These are phyloP conservation scores for Achlya hypogyna DNA, from an alignment of 352 stramenopile genomes.

Conservation along the genomic window DNA sequence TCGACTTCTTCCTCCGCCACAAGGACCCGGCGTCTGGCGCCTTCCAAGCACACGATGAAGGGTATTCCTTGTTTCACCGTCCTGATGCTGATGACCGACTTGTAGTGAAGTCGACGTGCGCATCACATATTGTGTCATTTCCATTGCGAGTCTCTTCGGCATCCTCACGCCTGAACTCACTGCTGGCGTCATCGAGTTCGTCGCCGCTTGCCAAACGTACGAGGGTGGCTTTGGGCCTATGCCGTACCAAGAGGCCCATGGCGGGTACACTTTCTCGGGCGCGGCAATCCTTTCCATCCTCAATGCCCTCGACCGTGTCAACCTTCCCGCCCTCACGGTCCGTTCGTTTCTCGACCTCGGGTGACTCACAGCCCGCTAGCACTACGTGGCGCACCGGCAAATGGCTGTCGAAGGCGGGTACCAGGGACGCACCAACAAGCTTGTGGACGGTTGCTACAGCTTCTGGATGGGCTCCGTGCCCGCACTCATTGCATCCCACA, in stretches of 20 bases:
- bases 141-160: conserved; percentile 88
- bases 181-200: conserved; percentile 62
- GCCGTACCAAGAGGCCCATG: conserved; percentile 93
- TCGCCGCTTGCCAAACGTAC: conserved; percentile 93
- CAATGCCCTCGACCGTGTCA: conserved; percentile 43
- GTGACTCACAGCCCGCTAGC: neutral
- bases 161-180: conserved; percentile 87
- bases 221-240: conserved; percentile 94
- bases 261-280: conserved; percentile 97
- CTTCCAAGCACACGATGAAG: conserved; percentile 97
- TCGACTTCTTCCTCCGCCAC: conserved; percentile 84
- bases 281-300: conserved; percentile 92
- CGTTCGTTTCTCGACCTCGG: conserved; percentile 13
- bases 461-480: conserved; percentile 96
- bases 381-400: conserved; percentile 85
- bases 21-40: conserved; percentile 78
- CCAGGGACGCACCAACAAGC: conserved; percentile 96
- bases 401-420: conserved; percentile 90
- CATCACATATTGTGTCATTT: conserved; percentile 96
- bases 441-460: conserved; percentile 99
- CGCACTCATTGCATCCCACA: conserved; percentile 49
- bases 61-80: conserved; percentile 27
- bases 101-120: conserved; percentile 91
- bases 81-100: neutral
- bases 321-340: conserved; percentile 43